A percentile compares a stretch with the other conserved stretches of the same genome.
These are phyloP conservation scores for Striga hermonthica DNA, from an alignment of 305 asterid genomes.

Conservation along the genomic window DNA sequence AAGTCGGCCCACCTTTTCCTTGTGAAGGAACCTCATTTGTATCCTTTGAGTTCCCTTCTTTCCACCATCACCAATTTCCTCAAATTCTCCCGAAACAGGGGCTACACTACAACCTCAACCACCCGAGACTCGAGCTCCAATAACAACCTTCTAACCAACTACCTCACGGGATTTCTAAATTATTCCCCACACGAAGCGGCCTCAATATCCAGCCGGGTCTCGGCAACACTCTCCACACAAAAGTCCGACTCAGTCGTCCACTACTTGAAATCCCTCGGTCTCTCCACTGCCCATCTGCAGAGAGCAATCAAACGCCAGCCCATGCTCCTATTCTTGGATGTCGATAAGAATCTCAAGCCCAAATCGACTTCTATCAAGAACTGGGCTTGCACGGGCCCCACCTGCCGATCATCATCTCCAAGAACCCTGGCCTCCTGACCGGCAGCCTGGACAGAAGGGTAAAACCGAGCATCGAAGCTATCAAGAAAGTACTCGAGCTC, in stretches of 20 bases:
- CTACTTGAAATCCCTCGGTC: slow-evolving; percentile 23
- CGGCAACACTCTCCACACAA: background rate
- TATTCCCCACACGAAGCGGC: slow-evolving; percentile 4
- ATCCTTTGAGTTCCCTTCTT: background rate
- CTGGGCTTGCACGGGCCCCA: slow-evolving; percentile 33
- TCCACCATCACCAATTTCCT: background rate
- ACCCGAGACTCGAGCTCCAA: background rate
- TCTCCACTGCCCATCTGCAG: slow-evolving; percentile 37
- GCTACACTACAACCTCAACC: slow-evolving; percentile 14
- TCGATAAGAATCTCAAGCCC: slow-evolving; percentile 38
- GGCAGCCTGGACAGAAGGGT: slow-evolving; percentile 34
- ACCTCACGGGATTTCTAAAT: slow-evolving; percentile 11
- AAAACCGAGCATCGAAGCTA: slow-evolving; percentile 34
- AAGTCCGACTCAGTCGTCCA: slow-evolving; percentile 9
- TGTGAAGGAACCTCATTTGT: background rate
- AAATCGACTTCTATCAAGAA: slow-evolving; percentile 37
- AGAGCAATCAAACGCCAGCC: slow-evolving; percentile 25
- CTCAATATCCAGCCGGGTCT: background rate
- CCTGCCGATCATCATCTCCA: slow-evolving; percentile 34
- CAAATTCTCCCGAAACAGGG: slow-evolving; percentile 13
- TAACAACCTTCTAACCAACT: slow-evolving; percentile 3
- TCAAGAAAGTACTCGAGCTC: slow-evolving; percentile 30
- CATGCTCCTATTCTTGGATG: slow-evolving; percentile 28
- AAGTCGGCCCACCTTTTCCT: slow-evolving; percentile 2
- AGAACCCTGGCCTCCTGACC: slow-evolving; percentile 27